Evolutionary conservation across 2,329 filamentous ascomycete species (phyloP).

Genomic region (Phaeoacremonium minimum): DNA sequence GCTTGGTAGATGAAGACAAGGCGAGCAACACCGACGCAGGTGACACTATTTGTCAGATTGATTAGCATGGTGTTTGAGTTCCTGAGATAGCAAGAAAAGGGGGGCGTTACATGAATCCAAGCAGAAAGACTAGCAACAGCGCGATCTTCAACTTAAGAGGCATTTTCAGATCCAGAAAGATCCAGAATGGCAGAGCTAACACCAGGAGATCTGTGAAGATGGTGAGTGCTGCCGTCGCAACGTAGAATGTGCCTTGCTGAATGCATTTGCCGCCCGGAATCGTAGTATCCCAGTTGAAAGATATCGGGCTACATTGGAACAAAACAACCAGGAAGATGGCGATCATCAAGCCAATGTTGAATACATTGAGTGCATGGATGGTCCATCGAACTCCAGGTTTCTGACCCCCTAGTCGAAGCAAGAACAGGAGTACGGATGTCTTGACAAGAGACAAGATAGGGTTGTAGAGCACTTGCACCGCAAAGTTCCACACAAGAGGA

Average conservation of each 20-base stretch:
- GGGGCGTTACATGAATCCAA: constrained; percentile 14
- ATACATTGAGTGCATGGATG: constrained; percentile 21
- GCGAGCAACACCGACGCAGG: constrained; percentile 14
- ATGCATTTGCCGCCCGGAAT: constrained; percentile 25
- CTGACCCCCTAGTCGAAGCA: constrained; percentile 33
- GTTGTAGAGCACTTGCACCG: constrained; percentile 37
- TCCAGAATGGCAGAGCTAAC: constrained; percentile 27
- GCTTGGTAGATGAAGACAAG: constrained; percentile 14
- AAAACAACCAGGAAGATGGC: constrained; percentile 22
- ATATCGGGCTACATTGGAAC: constrained; percentile 26
- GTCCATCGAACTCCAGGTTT: constrained; percentile 25
- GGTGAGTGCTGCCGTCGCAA: constrained; percentile 28
- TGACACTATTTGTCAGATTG: constrained; percentile 12
- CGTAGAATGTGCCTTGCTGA: constrained; percentile 21
- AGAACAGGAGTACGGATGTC: constrained; percentile 37
- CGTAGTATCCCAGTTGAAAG: constrained; percentile 22
- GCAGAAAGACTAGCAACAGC: constrained; percentile 25
- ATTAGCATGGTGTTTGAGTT: no score
- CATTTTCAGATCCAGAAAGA: constrained; percentile 27
- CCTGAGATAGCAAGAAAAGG: no score
- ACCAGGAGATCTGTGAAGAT: constrained; percentile 36
- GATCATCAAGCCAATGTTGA: constrained; percentile 22
- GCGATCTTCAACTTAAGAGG: constrained; percentile 23
- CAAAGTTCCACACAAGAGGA: constrained; percentile 22
- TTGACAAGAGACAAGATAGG: constrained; percentile 40